Evolutionary conservation across 208 protist genomes (phyloP).

Genomic region (Acanthamoeba triangularis): DNA sequence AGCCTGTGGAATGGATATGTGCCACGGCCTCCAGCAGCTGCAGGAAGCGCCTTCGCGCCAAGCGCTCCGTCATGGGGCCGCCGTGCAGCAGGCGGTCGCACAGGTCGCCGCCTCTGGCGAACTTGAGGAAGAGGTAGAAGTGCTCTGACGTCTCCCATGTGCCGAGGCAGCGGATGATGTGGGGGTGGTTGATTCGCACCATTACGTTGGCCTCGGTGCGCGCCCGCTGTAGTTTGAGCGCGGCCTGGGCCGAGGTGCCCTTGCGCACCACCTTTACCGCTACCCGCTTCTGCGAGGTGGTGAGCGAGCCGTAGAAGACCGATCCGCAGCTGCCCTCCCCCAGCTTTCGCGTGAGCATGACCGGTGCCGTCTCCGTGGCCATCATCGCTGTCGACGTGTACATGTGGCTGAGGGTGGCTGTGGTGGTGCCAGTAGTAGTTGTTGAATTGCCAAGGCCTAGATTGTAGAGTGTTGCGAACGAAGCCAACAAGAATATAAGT

Average conservation of each 20-base stretch:
- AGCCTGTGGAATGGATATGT: background rate
- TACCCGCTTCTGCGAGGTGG: background rate
- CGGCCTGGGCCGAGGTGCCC: background rate
- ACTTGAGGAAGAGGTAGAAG: conserved; percentile 42
- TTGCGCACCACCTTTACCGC: conserved; percentile 42
- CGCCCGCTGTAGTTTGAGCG: background rate
- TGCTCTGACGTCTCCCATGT: background rate
- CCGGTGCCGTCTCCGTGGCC: background rate
- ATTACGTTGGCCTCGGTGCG: background rate
- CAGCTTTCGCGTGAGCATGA: background rate
- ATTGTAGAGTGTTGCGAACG: too few relatives aligned
- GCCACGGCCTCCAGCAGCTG: conserved; percentile 20
- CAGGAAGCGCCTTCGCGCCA: background rate
- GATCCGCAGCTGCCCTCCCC: background rate
- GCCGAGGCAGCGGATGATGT: background rate
- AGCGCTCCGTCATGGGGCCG: background rate
- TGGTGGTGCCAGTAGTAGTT: too few relatives aligned
- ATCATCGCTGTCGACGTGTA: conserved; percentile 18
- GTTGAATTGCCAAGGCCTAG: too few relatives aligned
- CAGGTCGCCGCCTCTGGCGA: conserved; percentile 3
- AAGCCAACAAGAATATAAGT: too few relatives aligned
- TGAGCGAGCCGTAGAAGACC: background rate
- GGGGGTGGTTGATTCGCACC: background rate
- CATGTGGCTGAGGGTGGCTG: too few relatives aligned
- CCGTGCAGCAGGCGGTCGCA: background rate